Evolutionary conservation across 2,329 filamentous ascomycete genomes (phyloP).

Genomic region (Claviceps sp.): DNA sequence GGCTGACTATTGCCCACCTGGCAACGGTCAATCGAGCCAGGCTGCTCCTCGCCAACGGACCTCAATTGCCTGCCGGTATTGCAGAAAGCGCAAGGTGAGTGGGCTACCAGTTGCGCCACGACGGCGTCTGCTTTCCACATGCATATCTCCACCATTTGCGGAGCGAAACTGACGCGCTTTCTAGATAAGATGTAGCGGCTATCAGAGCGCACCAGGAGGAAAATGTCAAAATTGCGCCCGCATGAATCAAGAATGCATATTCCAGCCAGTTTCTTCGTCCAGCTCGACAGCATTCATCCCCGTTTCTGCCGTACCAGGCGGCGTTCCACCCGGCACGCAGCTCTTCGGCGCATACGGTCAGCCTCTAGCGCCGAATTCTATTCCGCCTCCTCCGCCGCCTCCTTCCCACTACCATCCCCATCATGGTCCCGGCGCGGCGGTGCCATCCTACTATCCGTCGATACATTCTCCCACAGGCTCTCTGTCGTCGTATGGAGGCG

Average conservation of each 20-base stretch:
- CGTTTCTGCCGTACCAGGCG: slow-evolving; percentile 44
- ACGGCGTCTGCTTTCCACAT: background rate
- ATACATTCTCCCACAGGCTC: slow-evolving; percentile 31
- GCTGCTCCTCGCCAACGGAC: slow-evolving; percentile 44
- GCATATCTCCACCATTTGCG: background rate
- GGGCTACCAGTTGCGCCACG: slow-evolving; percentile 3
- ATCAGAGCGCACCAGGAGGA: slow-evolving; percentile 43
- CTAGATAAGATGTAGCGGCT: slow-evolving; percentile 48
- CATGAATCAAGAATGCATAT: slow-evolving; percentile 48
- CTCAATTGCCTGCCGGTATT: slow-evolving; percentile 47
- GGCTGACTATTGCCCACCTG: slow-evolving; percentile 22
- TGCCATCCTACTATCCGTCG: slow-evolving; percentile 27
- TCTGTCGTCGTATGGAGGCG: slow-evolving; percentile 24
- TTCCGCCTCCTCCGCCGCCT: slow-evolving; percentile 10
- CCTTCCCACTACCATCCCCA: slow-evolving; percentile 7
- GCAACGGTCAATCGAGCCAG: slow-evolving; percentile 27
- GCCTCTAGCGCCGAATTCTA: slow-evolving; percentile 28
- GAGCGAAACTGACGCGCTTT: background rate
- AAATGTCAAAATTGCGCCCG: slow-evolving; percentile 49
- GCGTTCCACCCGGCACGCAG: slow-evolving; percentile 41
- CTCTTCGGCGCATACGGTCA: slow-evolving; percentile 46
- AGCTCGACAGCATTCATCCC: slow-evolving; percentile 45
- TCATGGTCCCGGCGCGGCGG: slow-evolving; percentile 14
- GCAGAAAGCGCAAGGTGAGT: slow-evolving; percentile 45
- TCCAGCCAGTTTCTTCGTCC: slow-evolving; percentile 44